Base-by-base conservation (phyloP, 2,329 filamentous ascomycete species). In the Diaporthe eres region DNA sequence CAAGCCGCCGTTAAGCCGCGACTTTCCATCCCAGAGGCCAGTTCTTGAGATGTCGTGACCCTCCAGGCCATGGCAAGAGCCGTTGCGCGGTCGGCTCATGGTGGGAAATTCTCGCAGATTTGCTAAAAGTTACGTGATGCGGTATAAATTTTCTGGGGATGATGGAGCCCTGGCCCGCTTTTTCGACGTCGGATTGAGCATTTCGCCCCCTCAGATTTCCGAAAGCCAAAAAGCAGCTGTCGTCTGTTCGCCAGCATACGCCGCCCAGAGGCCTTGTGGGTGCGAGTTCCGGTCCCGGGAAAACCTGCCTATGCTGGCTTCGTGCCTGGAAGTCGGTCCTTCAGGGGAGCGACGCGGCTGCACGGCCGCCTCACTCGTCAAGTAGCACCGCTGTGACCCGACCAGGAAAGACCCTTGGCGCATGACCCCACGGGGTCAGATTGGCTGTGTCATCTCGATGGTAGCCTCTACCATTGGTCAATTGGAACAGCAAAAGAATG, bases 121-220 rank as follows among this genome's bases (percentile, higher is more conserved):
- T 75, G 28, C 61, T 75, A 75, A 75, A 31, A 47, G 28, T 76
- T 71, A 65, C 42, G 17, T 75, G 51, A 77, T 68, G 34, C 34
- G 68, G 12, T 47, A 44, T 15, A 34, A 75, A 28, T 71, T 76
- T 37, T 55, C 39, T 72, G 72, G 73, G 34, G 42, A 65, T 17
- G 34, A 68, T 65, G 55, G 57, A 25, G n/a, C 49, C 22, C 22
- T n/a, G 74, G 34, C 53, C 57, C 74, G 57, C 47, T 70, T 75
- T 47, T 55, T 65, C 71, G 25, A 42, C 71, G 28, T 39, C 49
- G 47, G 71, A 65, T 65, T 65, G 58, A 55, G 17, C 71, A 63
- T 47, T 65, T 42, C 49, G 58, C 71, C 57, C 58, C 71, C 55
- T 63, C 71, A 65, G 71, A 55, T 31, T 72, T 31, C 34, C 71